Conservation (phyloP, 2,329 filamentous ascomycete genomes). For the Colletotrichum truncatum region DNA sequence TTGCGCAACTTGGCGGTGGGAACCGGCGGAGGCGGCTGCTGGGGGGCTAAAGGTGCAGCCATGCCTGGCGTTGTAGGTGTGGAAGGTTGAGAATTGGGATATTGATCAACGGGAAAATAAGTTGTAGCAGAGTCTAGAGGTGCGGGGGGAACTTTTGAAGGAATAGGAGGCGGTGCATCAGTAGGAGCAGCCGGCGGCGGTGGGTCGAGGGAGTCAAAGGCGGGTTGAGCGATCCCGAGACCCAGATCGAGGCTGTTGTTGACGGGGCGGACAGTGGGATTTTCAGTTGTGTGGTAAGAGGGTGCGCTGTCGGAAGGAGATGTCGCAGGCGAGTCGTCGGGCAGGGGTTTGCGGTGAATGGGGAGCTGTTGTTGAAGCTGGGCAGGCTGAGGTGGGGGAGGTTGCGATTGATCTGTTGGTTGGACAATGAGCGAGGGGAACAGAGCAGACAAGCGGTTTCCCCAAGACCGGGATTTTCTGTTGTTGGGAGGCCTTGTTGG, state of each 20-base stretch:
- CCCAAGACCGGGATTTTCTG: conserved; percentile 47
- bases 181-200: conserved; percentile 16
- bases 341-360: conserved; percentile 34
- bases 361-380: conserved; percentile 29
- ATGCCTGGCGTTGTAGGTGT: conserved; percentile 10
- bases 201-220: conserved; percentile 5
- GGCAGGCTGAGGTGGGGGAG: conserved; percentile 21
- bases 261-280: conserved; percentile 12
- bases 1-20: conserved; percentile 28
- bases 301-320: conserved; percentile 26
- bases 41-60: conserved; percentile 17
- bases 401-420: conserved; percentile 38
- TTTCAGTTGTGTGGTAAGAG: conserved; percentile 19
- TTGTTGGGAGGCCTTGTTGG: conserved; percentile 25
- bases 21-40: conserved; percentile 20
- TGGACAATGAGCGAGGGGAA: conserved; percentile 49
- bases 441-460: conserved; percentile 45
- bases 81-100: conserved; percentile 8
- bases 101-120: background rate
- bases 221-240: conserved; percentile 15
- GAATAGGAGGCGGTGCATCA: conserved; percentile 25
- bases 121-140: background rate
- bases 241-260: conserved; percentile 10
- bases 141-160: conserved; percentile 9
- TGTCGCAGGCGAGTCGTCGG: conserved; percentile 10